phyloP scores from a whole-genome alignment of 2,329 filamentous ascomycete genomes.

The Alternaria sp. region DNA sequence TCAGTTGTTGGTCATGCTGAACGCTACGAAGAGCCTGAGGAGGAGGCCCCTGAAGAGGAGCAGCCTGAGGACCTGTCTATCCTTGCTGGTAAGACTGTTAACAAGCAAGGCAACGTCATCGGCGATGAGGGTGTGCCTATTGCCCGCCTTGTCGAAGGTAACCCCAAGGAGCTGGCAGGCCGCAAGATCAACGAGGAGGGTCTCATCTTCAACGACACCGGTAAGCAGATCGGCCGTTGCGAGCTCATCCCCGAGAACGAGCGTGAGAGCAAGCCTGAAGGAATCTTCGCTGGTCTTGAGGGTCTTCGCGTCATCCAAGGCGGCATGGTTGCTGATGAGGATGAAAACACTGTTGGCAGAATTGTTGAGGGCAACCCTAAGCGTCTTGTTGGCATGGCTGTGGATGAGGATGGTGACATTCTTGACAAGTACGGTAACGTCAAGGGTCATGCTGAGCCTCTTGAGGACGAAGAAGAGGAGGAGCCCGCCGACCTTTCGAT shows the following conservation, averaged over 20 bases:
- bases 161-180: conserved; percentile 68
- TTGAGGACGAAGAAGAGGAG: conserved; percentile 56
- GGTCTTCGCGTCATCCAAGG: conserved; percentile 59
- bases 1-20: conserved; percentile 62
- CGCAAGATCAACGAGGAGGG: conserved; percentile 76
- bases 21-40: conserved; percentile 71
- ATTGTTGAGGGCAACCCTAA: conserved; percentile 67
- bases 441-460: conserved; percentile 67
- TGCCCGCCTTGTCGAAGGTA: conserved; percentile 73
- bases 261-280: conserved; percentile 60
- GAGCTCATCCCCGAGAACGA: conserved; percentile 74
- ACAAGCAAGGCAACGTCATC: conserved; percentile 62
- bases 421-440: conserved; percentile 69
- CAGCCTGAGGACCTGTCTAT: conserved; percentile 57
- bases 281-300: conserved; percentile 60
- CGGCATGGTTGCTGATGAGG: conserved; percentile 60
- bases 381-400: conserved; percentile 65
- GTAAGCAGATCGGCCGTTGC: conserved; percentile 72
- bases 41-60: conserved; percentile 57
- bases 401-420: conserved; percentile 70
- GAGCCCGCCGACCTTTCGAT: conserved; percentile 60
- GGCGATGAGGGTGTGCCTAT: conserved; percentile 61
- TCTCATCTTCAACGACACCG: conserved; percentile 75
- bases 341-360: conserved; percentile 61
- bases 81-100: conserved; percentile 58